Evolutionary conservation across 306 rosid genomes (phyloP).

Genomic region (Acacia crassicarpa): DNA sequence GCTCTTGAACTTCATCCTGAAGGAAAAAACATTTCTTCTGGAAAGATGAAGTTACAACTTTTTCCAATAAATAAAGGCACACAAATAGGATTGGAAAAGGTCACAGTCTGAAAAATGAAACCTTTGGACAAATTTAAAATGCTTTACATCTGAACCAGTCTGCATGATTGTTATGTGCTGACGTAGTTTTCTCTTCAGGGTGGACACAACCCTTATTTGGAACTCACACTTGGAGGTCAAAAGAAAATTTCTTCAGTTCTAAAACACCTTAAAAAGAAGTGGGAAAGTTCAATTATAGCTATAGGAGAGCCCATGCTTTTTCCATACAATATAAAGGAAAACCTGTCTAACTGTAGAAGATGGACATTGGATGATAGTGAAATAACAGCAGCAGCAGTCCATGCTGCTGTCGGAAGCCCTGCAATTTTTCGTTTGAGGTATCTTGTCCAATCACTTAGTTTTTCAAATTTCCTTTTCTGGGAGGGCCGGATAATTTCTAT

Average conservation of each 20-base stretch:
- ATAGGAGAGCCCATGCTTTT: conserved; percentile 62
- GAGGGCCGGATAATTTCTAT: not conserved
- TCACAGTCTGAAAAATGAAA: conserved; percentile 37
- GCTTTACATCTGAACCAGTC: conserved; percentile 16
- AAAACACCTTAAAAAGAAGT: conserved; percentile 71
- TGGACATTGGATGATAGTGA: conserved; percentile 69
- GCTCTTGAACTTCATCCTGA: conserved; percentile 34
- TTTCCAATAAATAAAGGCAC: conserved; percentile 72
- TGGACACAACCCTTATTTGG: conserved; percentile 77
- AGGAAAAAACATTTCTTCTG: conserved; percentile 43
- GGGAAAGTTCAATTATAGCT: conserved; percentile 72
- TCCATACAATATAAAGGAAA: conserved; percentile 49
- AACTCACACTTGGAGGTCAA: conserved; percentile 66
- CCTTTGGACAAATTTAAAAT: conserved; percentile 25
- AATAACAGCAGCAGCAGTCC: conserved; percentile 59
- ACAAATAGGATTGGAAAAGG: conserved; percentile 73
- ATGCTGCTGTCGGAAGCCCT: conserved; percentile 73
- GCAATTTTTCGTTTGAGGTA: conserved; percentile 81
- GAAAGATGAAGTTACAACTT: conserved; percentile 78
- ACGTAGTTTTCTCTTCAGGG: conserved; percentile 51
- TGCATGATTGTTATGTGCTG: not conserved
- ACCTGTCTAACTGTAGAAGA: conserved; percentile 42
- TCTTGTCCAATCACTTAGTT: conserved; percentile 22
- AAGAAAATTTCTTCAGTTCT: conserved; percentile 88
- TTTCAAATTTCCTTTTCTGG: not conserved